Percentiles rank a stretch among this genome's conserved stretches.
These are phyloP conservation scores for Dinochytrium kinnereticum DNA, from an alignment of 371 early-diverging fungal genomes.

Conservation along the genomic window DNA sequence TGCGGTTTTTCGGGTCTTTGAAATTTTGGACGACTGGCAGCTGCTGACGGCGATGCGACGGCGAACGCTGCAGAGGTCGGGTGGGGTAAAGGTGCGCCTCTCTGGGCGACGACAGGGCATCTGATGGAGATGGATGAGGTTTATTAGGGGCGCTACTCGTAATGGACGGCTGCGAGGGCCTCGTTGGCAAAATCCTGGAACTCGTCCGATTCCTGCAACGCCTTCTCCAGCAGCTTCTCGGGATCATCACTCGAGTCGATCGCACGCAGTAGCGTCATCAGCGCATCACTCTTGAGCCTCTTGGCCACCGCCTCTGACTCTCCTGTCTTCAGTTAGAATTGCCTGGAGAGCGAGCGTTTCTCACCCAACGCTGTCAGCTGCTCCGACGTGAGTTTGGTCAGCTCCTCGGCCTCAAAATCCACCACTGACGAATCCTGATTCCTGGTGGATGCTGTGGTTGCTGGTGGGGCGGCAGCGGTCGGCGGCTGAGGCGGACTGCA, in stretches of 20 bases:
- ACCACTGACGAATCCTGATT: not conserved
- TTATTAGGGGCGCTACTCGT: not conserved
- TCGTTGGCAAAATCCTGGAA: conserved; percentile 5
- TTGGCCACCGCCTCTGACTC: no score
- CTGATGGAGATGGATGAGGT: no score
- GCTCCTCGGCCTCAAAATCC: not conserved
- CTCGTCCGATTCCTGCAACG: not conserved
- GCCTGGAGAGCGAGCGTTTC: no score
- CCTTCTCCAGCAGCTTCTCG: not conserved
- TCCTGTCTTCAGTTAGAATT: no score
- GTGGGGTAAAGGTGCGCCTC: no score
- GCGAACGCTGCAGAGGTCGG: no score
- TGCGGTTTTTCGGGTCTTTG: not conserved
- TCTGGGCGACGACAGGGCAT: no score
- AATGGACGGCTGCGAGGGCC: not conserved
- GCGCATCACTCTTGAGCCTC: not conserved
- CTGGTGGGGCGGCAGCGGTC: not conserved
- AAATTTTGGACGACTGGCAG: no score
- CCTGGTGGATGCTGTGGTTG: not conserved
- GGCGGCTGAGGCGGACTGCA: no score
- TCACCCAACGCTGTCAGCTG: not conserved
- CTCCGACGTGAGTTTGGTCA: not conserved
- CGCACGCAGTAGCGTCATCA: not conserved
- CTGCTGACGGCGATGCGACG: no score
- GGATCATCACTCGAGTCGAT: not conserved